Conservation (phyloP, 106 monocot genomes). For the Agapanthus africanus region DNA sequence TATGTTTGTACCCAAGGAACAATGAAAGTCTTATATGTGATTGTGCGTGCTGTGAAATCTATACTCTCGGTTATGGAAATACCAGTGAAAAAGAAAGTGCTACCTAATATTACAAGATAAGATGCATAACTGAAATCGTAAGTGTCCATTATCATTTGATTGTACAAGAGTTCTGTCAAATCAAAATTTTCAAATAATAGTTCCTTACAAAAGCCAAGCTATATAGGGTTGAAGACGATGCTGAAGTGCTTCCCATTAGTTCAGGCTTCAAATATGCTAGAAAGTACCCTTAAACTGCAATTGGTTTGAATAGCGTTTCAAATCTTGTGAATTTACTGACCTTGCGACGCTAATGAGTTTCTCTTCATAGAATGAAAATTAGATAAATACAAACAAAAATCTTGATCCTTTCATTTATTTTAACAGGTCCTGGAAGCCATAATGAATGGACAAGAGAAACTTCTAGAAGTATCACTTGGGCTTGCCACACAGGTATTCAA, state of each 20-base stretch:
- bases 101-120: background rate
- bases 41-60: background rate
- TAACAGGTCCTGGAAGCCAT: constrained; percentile 39
- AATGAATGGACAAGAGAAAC: constrained; percentile 25
- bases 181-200: background rate
- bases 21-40: background rate
- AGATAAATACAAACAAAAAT: background rate
- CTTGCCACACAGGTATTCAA: constrained; percentile 46
- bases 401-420: background rate
- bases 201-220: background rate
- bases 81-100: background rate
- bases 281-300: background rate
- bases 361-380: background rate
- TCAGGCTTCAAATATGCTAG: background rate
- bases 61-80: background rate
- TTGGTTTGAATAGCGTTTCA: background rate
- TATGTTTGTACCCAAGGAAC: background rate
- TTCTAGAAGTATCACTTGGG: too few relatives aligned
- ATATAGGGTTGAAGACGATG: background rate
- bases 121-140: background rate
- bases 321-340: background rate
- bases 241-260: background rate
- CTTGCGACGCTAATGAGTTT: background rate
- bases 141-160: background rate
- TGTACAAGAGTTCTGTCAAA: background rate